These are phyloP conservation scores for Candida sithepensis DNA, from an alignment of 805 yeast species.

Conservation along the genomic window DNA sequence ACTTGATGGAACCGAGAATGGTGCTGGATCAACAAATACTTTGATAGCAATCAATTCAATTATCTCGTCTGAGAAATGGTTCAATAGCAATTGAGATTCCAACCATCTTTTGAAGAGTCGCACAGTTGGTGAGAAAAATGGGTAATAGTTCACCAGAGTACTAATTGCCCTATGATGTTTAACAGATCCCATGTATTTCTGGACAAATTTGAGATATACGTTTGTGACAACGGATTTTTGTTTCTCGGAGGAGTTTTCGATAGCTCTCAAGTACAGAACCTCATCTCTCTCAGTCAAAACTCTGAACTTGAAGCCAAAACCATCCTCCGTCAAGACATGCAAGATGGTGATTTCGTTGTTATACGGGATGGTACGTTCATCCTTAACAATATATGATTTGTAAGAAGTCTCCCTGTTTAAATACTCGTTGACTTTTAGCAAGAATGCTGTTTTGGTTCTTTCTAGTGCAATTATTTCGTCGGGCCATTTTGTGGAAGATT, in stretches of 20 bases:
- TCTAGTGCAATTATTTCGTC: conserved; percentile 83
- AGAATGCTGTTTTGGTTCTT: conserved; percentile 85
- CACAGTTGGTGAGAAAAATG: conserved; percentile 72
- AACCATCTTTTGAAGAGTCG: conserved; percentile 89
- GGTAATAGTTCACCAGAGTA: conserved; percentile 66
- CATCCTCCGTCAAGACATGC: conserved; percentile 79
- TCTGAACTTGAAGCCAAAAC: conserved; percentile 78
- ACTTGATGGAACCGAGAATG: conserved; percentile 78
- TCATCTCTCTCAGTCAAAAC: conserved; percentile 85
- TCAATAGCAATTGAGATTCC: conserved; percentile 69
- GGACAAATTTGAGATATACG: conserved; percentile 60
- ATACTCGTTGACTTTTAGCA: conserved; percentile 56
- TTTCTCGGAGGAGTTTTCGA: conserved; percentile 60
- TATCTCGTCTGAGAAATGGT: conserved; percentile 73
- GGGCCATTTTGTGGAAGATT: conserved; percentile 92
- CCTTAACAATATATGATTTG: conserved; percentile 59
- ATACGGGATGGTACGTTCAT: conserved; percentile 59
- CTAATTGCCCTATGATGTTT: conserved; percentile 81
- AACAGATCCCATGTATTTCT: conserved; percentile 60
- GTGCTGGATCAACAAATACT: conserved; percentile 83
- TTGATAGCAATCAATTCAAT: conserved; percentile 79
- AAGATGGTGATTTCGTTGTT: conserved; percentile 55
- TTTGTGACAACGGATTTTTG: conserved; percentile 55
- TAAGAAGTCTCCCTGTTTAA: conserved; percentile 52
- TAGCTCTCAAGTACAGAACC: conserved; percentile 65